A percentile compares a stretch with the other conserved stretches of the same genome.
Evolutionary conservation across 2,329 filamentous ascomycete species (phyloP).

Genomic region (Penicillium sp.): DNA sequence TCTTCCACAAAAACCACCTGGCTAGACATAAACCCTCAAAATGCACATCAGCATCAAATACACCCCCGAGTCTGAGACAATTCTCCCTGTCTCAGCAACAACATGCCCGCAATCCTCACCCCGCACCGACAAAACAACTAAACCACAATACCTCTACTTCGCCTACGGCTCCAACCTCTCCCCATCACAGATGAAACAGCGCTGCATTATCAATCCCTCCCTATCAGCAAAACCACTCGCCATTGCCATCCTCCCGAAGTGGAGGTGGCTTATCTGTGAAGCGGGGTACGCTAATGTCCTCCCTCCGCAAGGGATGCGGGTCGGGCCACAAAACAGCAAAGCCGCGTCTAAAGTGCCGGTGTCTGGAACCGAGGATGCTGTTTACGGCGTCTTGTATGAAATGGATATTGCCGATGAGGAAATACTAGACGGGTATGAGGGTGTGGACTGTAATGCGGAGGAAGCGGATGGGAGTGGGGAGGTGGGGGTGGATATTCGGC

Average conservation of each 20-base stretch:
- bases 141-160: constrained; percentile 39
- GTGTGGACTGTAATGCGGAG: constrained; percentile 28
- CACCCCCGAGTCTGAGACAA: constrained; percentile 4
- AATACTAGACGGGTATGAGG: constrained; percentile 42
- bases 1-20: neutral
- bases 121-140: constrained; percentile 20
- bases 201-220: constrained; percentile 33
- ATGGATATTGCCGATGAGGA: constrained; percentile 38
- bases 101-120: neutral
- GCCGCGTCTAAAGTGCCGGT: constrained; percentile 19
- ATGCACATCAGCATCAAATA: constrained; percentile 6
- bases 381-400: constrained; percentile 44
- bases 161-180: constrained; percentile 48
- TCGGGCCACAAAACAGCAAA: constrained; percentile 17
- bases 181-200: constrained; percentile 40
- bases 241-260: constrained; percentile 38
- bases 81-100: neutral
- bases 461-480: neutral
- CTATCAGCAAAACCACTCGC: constrained; percentile 38
- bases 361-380: constrained; percentile 27
- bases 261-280: constrained; percentile 45
- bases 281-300: constrained; percentile 45
- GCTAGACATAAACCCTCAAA: neutral
- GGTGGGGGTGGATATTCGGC: constrained; percentile 21
- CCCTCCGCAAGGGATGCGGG: constrained; percentile 24